Evolutionary conservation across 2,329 filamentous ascomycete genomes (phyloP).

Genomic region (Clonostachys rosea): DNA sequence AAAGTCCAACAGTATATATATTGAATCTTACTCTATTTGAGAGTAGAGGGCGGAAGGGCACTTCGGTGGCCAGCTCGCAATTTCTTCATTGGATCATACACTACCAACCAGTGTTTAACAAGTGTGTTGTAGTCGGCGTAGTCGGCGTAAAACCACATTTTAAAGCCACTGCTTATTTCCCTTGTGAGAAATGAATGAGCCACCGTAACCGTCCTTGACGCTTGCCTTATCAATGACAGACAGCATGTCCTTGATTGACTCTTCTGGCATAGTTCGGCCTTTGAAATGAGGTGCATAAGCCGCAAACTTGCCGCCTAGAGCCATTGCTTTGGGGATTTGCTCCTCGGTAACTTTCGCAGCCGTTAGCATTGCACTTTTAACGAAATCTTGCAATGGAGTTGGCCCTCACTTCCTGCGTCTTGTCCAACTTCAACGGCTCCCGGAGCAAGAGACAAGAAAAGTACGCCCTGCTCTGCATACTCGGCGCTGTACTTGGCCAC

Average conservation of each 20-base stretch:
- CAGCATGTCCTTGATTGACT: conserved; percentile 1
- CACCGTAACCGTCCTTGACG: background rate
- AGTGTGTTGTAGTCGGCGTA: no score
- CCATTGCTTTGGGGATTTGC: background rate
- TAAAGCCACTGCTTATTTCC: conserved; percentile 2
- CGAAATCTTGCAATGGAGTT: no score
- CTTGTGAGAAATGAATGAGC: background rate
- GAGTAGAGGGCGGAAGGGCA: no score
- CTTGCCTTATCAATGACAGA: background rate
- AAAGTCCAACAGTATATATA: no score
- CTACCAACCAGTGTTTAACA: no score
- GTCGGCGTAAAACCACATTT: background rate
- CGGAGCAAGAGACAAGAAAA: background rate
- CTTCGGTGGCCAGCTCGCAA: no score
- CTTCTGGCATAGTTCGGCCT: conserved; percentile 1
- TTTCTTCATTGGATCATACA: no score
- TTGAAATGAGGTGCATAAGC: conserved; percentile 1
- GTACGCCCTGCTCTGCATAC: conserved; percentile 10
- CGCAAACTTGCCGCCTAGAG: background rate
- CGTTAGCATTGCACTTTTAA: no score
- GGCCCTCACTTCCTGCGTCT: background rate
- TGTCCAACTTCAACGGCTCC: background rate
- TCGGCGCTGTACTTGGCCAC: conserved; percentile 4
- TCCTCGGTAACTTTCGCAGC: background rate
- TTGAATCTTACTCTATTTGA: no score